Evolutionary conservation across 345 rosid species (phyloP), one percentile per base, ranked within the genome.

Genomic region (Draba incana): DNA sequence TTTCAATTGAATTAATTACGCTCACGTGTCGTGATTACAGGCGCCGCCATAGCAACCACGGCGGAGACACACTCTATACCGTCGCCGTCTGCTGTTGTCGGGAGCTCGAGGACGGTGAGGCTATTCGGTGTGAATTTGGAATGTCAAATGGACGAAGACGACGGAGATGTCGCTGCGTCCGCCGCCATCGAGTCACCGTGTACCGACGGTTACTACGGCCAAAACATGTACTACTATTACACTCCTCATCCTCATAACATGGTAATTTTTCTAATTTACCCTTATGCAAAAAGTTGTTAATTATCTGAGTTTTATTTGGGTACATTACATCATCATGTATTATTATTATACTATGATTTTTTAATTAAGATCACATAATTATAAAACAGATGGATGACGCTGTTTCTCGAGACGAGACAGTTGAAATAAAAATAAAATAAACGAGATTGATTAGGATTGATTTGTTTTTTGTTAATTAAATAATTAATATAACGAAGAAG

Each of bases 91-190:
- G 35, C 47, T 54, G 50, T 70, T 2, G 20, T 14, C 4, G 90
- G 86, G 49, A 88, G 82, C 77, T 82, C 92, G 1, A 92, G 66
- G 82, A 82, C 81, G 31, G 56, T 86, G 50, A 86, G 98, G 82
- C 80, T 92, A 0, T 92, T 92, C 52, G 98, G 98, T 35, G 97
- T 92, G 73, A 85, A 92, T 75, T 39, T 92, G 79, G 96, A 92
- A 72, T 92, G 95, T 75, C 90, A 88, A 68, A 81, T 76, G 9
- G 89, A 84, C 9, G 87, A 65, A 33, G 57, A 80, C 8, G 89
- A 85, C n/a, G 86, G 80, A 4, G 69, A 55, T 45, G 67, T 45
- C 3, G 49, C 58, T 10, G 20, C 63, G 8, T 14, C 31, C 4
- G 2, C 63, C 10, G 48, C 37, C 10, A 55, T 76, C 4, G 83